Conservation (phyloP, 306 rosid genomes). For the Astragalus glycyphyllos region DNA sequence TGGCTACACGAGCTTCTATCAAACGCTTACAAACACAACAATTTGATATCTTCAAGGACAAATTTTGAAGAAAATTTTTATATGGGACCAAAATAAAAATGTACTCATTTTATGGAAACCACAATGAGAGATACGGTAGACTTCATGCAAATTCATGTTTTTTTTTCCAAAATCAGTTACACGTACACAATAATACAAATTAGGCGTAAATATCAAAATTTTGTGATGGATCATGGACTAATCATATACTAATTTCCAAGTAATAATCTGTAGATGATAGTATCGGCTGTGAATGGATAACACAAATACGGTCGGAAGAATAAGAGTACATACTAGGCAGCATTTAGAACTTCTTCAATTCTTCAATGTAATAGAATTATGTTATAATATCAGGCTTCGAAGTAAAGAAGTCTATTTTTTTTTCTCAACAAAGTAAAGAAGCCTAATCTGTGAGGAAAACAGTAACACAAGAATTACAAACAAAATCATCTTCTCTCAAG, state of each 20-base stretch:
- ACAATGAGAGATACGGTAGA: not conserved
- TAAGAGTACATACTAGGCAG: slow-evolving; percentile 22
- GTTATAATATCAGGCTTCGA: slow-evolving; percentile 32
- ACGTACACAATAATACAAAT: not conserved
- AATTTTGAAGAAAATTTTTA: too few species aligned
- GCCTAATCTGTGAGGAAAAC: slow-evolving; percentile 18
- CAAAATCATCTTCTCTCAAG: slow-evolving; percentile 56
- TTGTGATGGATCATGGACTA: too few species aligned
- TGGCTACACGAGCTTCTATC: too few species aligned
- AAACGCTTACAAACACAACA: too few species aligned
- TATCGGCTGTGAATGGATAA: not conserved
- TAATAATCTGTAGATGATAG: not conserved
- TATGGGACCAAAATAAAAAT: too few species aligned
- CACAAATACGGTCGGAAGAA: not conserved
- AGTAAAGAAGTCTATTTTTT: not conserved
- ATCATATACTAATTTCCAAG: not conserved
- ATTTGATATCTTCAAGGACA: too few species aligned
- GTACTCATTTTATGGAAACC: too few species aligned
- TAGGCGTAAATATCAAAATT: not conserved
- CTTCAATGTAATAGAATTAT: slow-evolving; percentile 22
- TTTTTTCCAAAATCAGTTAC: not conserved
- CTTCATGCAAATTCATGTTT: not conserved
- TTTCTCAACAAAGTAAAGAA: not conserved
- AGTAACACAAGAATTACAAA: not conserved
- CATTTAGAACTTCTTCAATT: slow-evolving; percentile 19